A percentile compares a stretch with the other conserved stretches of the same genome.
Conservation (phyloP, 2,329 filamentous ascomycete species). For the Thielaviopsis cerberus region DNA sequence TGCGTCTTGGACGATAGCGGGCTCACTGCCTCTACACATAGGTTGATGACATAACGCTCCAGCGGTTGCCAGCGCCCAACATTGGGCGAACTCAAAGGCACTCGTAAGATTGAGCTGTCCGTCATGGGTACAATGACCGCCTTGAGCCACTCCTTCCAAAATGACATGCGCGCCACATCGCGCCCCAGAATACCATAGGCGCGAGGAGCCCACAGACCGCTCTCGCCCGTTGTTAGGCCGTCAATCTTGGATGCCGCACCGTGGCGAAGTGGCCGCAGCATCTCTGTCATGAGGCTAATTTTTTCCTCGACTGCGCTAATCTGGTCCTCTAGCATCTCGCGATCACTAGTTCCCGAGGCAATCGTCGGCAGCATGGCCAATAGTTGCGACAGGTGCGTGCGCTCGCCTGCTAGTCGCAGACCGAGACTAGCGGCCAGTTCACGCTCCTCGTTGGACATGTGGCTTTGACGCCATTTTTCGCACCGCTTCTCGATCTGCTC, state of each 20-base stretch:
- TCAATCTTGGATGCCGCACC: slow-evolving; percentile 95
- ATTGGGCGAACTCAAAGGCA: slow-evolving; percentile 74
- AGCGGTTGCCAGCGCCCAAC: slow-evolving; percentile 91
- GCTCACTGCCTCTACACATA: slow-evolving; percentile 86
- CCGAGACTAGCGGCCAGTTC: slow-evolving; percentile 85
- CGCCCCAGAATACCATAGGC: slow-evolving; percentile 84
- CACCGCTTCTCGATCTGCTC: slow-evolving; percentile 69
- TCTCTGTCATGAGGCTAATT: slow-evolving; percentile 89
- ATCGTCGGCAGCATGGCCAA: slow-evolving; percentile 66
- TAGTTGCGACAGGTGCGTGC: slow-evolving; percentile 75
- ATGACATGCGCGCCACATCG: slow-evolving; percentile 64
- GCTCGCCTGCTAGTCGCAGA: slow-evolving; percentile 67
- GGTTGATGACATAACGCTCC: slow-evolving; percentile 89
- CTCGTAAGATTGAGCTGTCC: slow-evolving; percentile 61
- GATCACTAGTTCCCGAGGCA: slow-evolving; percentile 59
- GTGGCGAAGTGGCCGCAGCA: slow-evolving; percentile 78
- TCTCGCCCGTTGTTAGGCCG: slow-evolving; percentile 84
- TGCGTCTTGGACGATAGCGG: slow-evolving; percentile 89
- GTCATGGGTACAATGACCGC: slow-evolving; percentile 92
- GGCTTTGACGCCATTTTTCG: slow-evolving; percentile 65
- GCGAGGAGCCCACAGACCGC: slow-evolving; percentile 84
- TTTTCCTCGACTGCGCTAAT: slow-evolving; percentile 95
- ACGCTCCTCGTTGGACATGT: slow-evolving; percentile 79
- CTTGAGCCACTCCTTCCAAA: slow-evolving; percentile 98
- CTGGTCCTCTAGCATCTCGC: slow-evolving; percentile 76